Evolutionary conservation across 2,329 filamentous ascomycete genomes (phyloP), one percentile per base, ranked within the genome.

Genomic region (Neonectria sp.): DNA sequence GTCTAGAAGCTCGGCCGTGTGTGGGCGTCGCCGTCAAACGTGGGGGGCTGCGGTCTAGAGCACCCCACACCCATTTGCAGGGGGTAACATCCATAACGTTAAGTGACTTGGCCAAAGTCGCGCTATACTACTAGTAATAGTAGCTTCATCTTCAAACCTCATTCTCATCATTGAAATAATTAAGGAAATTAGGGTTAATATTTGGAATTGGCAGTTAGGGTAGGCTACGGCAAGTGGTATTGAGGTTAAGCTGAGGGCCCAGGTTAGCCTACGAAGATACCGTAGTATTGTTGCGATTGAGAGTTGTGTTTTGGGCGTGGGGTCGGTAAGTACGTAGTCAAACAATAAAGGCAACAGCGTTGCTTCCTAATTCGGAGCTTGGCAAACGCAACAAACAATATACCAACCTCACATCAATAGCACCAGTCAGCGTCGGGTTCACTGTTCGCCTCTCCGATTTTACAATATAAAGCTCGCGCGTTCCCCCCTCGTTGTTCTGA

Each of bases 31-130:
- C 21, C 21, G 21, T 2, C 21, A 21, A 21, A 21, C 55, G 60
- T 52, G 60, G 60, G 51, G 5, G 33, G 17, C 17, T 4, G 21
- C 6, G 25, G 24, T 24, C 31, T 45, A 29, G 59, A 33, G 52
- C 53, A 51, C 31, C 17, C 55, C 25, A n/a, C 13, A 33, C 46
- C 40, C 24, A 31, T 53, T 60, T 53, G 48, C 48, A 49, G 48
- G 58, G 58, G 37, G 33, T 35, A 33, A 5, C 29, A 5, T 31
- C 4, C 29, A n/a, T n/a, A n/a, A n/a, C n/a, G n/a, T n/a, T n/a
- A 31, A 31, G 29, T 5, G 29, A 31, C 29, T 31, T 5, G 8
- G 29, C 29, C 8, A 5, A 31, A 31, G 29, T 31, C 29, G 4
- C 29, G 4, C 29, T 31, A 31, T 21, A 21, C n/a, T n/a, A 21